A percentile compares a stretch with the other conserved stretches of the same genome.
phyloP scores from a whole-genome alignment of 2,329 filamentous ascomycete species.

The Colletotrichum sp. region DNA sequence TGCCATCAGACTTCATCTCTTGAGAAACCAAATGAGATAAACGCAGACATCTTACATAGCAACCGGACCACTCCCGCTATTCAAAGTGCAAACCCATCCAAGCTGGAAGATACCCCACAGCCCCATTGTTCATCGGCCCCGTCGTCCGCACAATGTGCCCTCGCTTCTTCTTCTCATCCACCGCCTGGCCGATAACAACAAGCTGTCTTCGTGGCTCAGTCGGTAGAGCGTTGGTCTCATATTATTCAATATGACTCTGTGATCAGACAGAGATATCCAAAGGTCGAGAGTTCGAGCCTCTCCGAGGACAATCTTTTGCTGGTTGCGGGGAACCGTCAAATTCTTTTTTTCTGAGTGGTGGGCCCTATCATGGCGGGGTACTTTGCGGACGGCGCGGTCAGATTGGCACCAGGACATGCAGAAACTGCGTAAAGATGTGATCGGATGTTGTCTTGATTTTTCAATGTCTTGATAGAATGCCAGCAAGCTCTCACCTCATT shows the following conservation, averaged over 20 bases:
- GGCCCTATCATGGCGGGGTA: neutral
- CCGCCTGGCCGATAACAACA: neutral
- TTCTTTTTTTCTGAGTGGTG: neutral
- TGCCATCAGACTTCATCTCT: neutral
- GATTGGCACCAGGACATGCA: neutral
- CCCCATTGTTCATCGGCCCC: neutral
- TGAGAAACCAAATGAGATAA: neutral
- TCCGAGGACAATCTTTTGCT: neutral
- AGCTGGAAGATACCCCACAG: neutral
- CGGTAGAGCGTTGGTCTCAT: slow-evolving; percentile 2
- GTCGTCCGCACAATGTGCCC: neutral
- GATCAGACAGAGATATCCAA: neutral
- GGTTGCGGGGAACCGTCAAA: neutral
- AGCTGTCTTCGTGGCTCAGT: neutral
- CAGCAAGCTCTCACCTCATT: fast-evolving
- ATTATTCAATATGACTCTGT: neutral
- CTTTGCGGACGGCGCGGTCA: neutral
- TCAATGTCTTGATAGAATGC: neutral
- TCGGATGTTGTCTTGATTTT: neutral
- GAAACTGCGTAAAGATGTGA: neutral
- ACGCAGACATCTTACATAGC: neutral
- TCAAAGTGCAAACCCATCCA: neutral
- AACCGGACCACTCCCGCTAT: neutral
- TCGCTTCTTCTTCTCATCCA: neutral
- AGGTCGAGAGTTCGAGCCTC: slow-evolving; percentile 1